Evolutionary conservation across 768 basidiomycete species (phyloP), one percentile per base, ranked within the genome.

Genomic region (Baorangia bicolor): DNA sequence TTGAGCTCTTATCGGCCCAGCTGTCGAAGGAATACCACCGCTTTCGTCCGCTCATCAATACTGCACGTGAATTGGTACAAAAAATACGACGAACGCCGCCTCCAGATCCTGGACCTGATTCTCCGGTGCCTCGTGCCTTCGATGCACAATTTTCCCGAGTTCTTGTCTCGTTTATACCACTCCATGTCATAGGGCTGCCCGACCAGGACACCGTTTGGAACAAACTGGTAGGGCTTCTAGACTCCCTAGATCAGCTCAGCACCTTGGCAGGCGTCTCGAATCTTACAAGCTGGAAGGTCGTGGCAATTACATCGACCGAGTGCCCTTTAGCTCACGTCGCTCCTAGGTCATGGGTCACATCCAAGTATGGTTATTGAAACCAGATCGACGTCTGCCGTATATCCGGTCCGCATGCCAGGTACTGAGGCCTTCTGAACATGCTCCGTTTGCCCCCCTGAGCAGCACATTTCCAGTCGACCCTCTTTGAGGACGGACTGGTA

Each of bases 61-160:
- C 51, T 6, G 69, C 67, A 7, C 69, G 63, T 7, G 50, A 55
- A 25, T 28, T 52, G 5, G 18, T 66, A 42, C 58, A 56, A 28
- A 47, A 48, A 49, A 59, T 65, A 41, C 58, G 52, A 10, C 37
- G 37, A 49, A 62, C 68, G 21, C 74, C 77, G 1, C 61, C 74
- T 2, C 70, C 76, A 1, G 69, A 75, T 5, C 79, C 76, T 4
- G 57, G 56, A 0, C 64, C 72, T 5, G 66, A 71, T 21, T 88
- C 89, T 4, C 73, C 77, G 0, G 84, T 81, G 0, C 68, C 65
- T 18, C 70, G 77, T 3, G 82, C 81, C 2, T 88, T 92, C 45
- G 88, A 92, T 61, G 83, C 87, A 0, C 75, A 79, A 49, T 80
- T 90, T 44, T 79, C 83, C 2, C 83, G 89, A n/a, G 76, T 78